Evolutionary conservation across 257 asterid species (phyloP).

Genomic region (Capsicum baccatum): DNA sequence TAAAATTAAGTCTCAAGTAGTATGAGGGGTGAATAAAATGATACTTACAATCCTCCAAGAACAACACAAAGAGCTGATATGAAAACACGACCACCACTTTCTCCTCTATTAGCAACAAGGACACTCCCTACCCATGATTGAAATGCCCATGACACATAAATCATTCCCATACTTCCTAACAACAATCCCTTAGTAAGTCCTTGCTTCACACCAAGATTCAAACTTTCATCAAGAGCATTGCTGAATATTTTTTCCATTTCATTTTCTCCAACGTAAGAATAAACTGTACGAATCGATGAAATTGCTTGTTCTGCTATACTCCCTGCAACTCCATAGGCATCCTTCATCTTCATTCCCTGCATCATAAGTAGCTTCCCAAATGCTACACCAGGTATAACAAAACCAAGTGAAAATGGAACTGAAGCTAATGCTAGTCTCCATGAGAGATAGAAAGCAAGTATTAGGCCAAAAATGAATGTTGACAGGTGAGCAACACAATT

Average conservation of each 20-base stretch:
- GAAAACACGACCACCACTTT: constrained; percentile 71
- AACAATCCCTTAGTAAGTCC: constrained; percentile 71
- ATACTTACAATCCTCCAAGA: constrained; percentile 77
- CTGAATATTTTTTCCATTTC: constrained; percentile 61
- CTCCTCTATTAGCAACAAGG: constrained; percentile 64
- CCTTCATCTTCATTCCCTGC: constrained; percentile 54
- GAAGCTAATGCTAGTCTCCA: constrained; percentile 79
- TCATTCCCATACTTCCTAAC: constrained; percentile 84
- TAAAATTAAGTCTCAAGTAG: not conserved
- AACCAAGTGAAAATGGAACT: constrained; percentile 63
- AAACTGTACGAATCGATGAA: constrained; percentile 75
- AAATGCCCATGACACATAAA: constrained; percentile 74
- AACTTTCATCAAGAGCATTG: constrained; percentile 55
- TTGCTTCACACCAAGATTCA: constrained; percentile 62
- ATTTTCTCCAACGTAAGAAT: constrained; percentile 71
- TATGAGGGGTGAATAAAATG: not conserved
- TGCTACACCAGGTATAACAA: constrained; percentile 63
- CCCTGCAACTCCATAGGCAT: constrained; percentile 66
- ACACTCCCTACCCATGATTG: constrained; percentile 80
- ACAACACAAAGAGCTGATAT: constrained; percentile 57
- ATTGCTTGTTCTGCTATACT: constrained; percentile 69
- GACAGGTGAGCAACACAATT: constrained; percentile 61
- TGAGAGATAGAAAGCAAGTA: constrained; percentile 68
- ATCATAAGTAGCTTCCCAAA: constrained; percentile 69
- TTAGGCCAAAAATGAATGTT: constrained; percentile 53